Base-by-base conservation (phyloP, 2,329 filamentous ascomycete species). In the Ascochyta clinopodiicola region DNA sequence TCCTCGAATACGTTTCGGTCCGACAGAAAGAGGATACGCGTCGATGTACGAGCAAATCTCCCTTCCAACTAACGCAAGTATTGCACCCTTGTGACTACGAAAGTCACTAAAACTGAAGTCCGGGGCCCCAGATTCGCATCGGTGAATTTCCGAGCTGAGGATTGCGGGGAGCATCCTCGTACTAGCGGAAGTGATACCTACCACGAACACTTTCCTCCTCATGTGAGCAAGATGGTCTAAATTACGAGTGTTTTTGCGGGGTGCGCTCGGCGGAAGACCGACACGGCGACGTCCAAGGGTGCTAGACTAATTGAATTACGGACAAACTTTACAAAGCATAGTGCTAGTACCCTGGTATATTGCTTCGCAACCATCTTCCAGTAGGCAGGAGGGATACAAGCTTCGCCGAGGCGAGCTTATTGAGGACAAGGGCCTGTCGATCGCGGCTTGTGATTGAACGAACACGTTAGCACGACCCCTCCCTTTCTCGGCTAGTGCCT, bases 361-460 rank as follows among this genome's bases (percentile, higher is more conserved):
- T 50, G 37, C 46, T 44, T 46, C 42, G 32, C 43, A 34, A 9
- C 19, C 32, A 29, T 44, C 9, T 31, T 43, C 5, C 10, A n/a
- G 31, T 31, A 43, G 36, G 13, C n/a, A 34, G 15, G 13, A 37
- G 24, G 19, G 12, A 17, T 7, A 31, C 29, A 56, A 56, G 52
- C 52, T 51, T 56, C 38, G 46, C 52, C 52, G 36, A 56, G 52
- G 25, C 36, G 43, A 56, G 52, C 52, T 56, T 56, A 43, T 51
- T 46, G 32, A 15, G 19, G 36, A 43, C 52, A 51, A 56, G 52
- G 40, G 42, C 25, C 22, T 36, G 46, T 15, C 27, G 42, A 50
- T 50, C 42, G 46, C 36, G 31, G 46, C 19, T 39, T 40, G 29
- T 19, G 6, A 35, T 40, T 49, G 35, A 42, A 13, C 25, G 38